phyloP scores from a whole-genome alignment of 306 rosid species.

The Mimosa bimucronata region DNA sequence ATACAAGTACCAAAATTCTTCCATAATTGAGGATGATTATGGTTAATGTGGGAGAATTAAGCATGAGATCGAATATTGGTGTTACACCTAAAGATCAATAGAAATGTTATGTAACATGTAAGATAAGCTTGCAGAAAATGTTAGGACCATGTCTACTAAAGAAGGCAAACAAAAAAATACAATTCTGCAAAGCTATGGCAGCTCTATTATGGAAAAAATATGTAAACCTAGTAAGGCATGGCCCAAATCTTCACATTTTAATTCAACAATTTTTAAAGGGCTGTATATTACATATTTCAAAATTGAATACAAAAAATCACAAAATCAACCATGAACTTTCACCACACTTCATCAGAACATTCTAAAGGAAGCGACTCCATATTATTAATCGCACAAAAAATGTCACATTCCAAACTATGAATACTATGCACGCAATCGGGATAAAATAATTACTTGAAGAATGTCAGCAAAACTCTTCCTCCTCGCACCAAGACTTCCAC shows the following conservation, averaged over 20 bases:
- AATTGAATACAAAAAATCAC: background rate
- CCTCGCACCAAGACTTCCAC: constrained; percentile 67
- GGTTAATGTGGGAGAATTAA: constrained; percentile 13
- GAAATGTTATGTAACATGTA: background rate
- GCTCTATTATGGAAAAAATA: background rate
- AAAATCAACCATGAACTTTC: constrained; percentile 17
- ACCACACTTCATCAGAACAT: constrained; percentile 10
- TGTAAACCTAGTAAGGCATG: background rate
- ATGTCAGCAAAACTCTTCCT: constrained; percentile 81
- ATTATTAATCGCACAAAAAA: constrained; percentile 3
- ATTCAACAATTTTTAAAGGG: background rate
- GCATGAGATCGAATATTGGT: constrained; percentile 1
- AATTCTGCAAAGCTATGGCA: background rate
- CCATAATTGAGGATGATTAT: constrained; percentile 24
- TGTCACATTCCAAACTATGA: background rate
- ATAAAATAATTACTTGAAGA: constrained; percentile 65
- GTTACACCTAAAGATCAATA: background rate
- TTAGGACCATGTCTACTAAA: background rate
- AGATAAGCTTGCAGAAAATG: constrained; percentile 2
- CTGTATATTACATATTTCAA: background rate
- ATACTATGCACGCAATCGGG: constrained; percentile 1
- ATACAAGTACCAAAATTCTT: constrained; percentile 29
- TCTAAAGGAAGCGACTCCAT: constrained; percentile 6
- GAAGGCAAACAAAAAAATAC: background rate
- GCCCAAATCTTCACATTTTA: background rate